A percentile compares a stretch with the other conserved stretches of the same genome.
phyloP scores from a whole-genome alignment of 192 early-diverging fungal genomes.

The Backusella circina region DNA sequence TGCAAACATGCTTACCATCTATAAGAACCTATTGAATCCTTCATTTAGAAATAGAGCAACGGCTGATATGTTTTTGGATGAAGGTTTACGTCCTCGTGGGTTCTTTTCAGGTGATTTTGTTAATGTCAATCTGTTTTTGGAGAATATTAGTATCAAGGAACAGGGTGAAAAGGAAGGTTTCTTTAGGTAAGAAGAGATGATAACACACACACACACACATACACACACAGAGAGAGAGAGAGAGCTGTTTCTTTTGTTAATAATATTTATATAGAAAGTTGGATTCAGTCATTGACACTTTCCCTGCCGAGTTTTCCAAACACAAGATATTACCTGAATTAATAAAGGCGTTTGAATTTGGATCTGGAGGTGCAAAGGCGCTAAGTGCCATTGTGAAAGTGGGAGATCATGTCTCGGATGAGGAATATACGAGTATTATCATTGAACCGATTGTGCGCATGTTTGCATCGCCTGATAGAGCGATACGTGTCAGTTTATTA shows the following conservation, averaged over 20 bases:
- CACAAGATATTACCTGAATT: conserved; percentile 94
- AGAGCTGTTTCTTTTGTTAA: background rate
- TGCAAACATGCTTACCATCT: conserved; percentile 48
- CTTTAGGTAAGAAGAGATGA: conserved; percentile 36
- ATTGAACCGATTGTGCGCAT: conserved; percentile 75
- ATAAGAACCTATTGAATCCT: conserved; percentile 56
- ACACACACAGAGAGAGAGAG: background rate
- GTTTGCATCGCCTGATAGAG: conserved; percentile 85
- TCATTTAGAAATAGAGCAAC: conserved; percentile 62
- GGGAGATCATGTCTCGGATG: conserved; percentile 62
- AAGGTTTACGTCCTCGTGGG: conserved; percentile 51
- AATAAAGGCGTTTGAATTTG: conserved; percentile 78
- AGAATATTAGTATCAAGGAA: conserved; percentile 90
- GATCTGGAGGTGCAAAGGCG: conserved; percentile 71
- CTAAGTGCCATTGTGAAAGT: conserved; percentile 83
- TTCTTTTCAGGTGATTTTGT: conserved; percentile 88
- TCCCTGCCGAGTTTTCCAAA: conserved; percentile 80
- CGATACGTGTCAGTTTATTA: conserved; percentile 79
- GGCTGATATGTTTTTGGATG: conserved; percentile 68
- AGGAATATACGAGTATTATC: conserved; percentile 72
- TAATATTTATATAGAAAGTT: conserved; percentile 51
- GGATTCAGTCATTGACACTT: conserved; percentile 65
- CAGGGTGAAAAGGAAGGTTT: conserved; percentile 83
- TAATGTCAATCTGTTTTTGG: conserved; percentile 79
- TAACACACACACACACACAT: no score